A percentile compares a stretch with the other conserved stretches of the same genome.
Evolutionary conservation across 352 stramenopile genomes (phyloP).

Genomic region (Phytophthora meadii): DNA sequence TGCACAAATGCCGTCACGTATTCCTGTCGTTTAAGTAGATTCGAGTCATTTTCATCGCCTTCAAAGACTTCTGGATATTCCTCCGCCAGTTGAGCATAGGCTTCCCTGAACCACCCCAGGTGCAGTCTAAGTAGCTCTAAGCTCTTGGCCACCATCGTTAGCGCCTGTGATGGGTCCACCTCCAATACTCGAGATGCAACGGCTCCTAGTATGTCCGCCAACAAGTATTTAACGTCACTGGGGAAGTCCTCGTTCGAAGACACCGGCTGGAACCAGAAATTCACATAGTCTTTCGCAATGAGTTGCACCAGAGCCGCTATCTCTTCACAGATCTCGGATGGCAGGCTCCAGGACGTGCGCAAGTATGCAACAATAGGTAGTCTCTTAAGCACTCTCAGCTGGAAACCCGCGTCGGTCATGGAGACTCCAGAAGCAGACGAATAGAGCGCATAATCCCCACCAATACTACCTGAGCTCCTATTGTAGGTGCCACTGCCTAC

Average conservation of each 20-base stretch:
- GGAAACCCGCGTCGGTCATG: conserved; percentile 55
- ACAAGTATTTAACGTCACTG: conserved; percentile 65
- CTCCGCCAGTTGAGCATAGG: conserved; percentile 70
- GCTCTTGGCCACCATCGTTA: conserved; percentile 66
- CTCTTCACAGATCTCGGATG: conserved; percentile 66
- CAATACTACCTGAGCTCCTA: conserved; percentile 16
- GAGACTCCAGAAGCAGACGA: conserved; percentile 1
- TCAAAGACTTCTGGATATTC: conserved; percentile 66
- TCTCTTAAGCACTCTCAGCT: conserved; percentile 63
- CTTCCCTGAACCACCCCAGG: conserved; percentile 82
- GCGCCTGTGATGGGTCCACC: conserved; percentile 72
- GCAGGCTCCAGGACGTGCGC: conserved; percentile 63
- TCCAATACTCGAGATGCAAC: conserved; percentile 64
- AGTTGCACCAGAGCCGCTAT: conserved; percentile 59
- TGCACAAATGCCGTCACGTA: conserved; percentile 66
- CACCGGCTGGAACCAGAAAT: conserved; percentile 71
- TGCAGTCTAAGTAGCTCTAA: conserved; percentile 76
- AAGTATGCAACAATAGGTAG: conserved; percentile 68
- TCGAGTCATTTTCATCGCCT: conserved; percentile 57
- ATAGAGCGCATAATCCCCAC: conserved; percentile 8
- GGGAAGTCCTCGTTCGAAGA: conserved; percentile 76
- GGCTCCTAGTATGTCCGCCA: conserved; percentile 70
- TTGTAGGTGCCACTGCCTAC: conserved; percentile 23
- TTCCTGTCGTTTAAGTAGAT: conserved; percentile 61
- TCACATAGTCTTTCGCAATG: conserved; percentile 67